Evolutionary conservation across 2,329 filamentous ascomycete genomes (phyloP), one percentile per base, ranked within the genome.

Genomic region (Allantophomopsis lycopodina): DNA sequence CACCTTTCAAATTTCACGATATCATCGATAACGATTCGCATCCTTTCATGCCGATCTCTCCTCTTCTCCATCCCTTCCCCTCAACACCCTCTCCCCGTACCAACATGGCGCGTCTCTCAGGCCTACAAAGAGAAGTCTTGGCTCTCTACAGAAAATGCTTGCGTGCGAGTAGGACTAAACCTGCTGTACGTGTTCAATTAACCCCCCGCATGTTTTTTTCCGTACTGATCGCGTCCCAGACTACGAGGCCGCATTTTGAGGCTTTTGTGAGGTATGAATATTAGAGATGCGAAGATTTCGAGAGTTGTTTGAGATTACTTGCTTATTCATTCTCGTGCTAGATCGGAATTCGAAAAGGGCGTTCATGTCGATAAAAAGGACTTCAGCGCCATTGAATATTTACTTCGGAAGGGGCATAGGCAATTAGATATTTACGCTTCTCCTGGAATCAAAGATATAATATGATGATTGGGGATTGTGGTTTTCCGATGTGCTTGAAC

Each of bases 121-220:
- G 91, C 30, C 67, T 96, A n/a, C 89, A 96, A 57, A 80, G 75
- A 52, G 86, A 94, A 53, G 89, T 95, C 3, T 60, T 96, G 38
- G 69, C 77, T 28, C 73, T 98, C 12, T 98, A 96, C 58, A 78
- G 89, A 42, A 74, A 77, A 55, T 96, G 89, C 53, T 65, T 98
- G 18, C 76, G 88, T 43, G 84, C 83, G 53, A 78, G 81, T 43
- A 75, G 80, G 44, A 79, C 78, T 53, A 96, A 98, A 59, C 86
- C 88, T 37, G 56, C 62, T 51, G 85, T 89, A 58, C 51, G 69
- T 53, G 31, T 17, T 18, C 35, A 13, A 36, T 45, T 36, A 16
- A 32, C 18, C 35, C 34, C 15, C 32, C 36, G 37, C 45, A 35
- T 38, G 21, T 10, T 14, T 34, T 42, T 5, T n/a, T 21, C 15